Evolutionary conservation across 2,329 filamentous ascomycete species (phyloP).

Genomic region (Chrysosporium queenslandicum): DNA sequence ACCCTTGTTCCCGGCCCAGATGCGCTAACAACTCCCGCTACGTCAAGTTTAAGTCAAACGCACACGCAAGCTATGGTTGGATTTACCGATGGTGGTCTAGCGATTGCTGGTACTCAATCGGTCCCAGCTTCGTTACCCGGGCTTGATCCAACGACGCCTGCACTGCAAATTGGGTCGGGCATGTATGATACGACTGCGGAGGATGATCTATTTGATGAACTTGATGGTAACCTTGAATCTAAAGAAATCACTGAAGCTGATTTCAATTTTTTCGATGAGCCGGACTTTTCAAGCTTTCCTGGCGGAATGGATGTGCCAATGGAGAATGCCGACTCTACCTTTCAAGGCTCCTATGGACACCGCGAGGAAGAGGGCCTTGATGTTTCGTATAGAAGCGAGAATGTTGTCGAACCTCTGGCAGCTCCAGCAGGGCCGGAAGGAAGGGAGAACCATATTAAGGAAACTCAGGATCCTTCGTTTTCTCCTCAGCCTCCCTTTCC

Average conservation of each 20-base stretch:
- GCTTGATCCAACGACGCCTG: constrained; percentile 22
- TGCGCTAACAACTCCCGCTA: neutral
- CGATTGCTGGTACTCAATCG: neutral
- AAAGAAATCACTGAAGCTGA: constrained; percentile 52
- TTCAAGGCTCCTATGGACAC: neutral
- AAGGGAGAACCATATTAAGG: neutral
- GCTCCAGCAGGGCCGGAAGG: neutral
- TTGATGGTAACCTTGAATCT: constrained; percentile 45
- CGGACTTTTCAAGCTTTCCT: constrained; percentile 26
- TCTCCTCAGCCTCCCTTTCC: neutral
- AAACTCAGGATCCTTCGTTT: neutral
- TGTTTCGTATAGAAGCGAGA: neutral
- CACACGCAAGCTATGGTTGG: neutral
- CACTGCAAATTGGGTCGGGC: constrained; percentile 29
- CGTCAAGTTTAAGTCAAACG: neutral
- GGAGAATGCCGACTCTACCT: constrained; percentile 13
- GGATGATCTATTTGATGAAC: constrained; percentile 51
- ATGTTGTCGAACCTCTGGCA: neutral
- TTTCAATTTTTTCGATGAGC: constrained; percentile 56
- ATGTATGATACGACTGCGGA: constrained; percentile 36
- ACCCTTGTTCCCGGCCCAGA: neutral
- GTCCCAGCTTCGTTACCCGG: constrained; percentile 15
- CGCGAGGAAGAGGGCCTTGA: neutral
- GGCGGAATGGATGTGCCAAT: constrained; percentile 16
- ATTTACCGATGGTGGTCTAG: neutral